phyloP scores from a whole-genome alignment of 768 basidiomycete species.

The Ephemerocybe angulata region DNA sequence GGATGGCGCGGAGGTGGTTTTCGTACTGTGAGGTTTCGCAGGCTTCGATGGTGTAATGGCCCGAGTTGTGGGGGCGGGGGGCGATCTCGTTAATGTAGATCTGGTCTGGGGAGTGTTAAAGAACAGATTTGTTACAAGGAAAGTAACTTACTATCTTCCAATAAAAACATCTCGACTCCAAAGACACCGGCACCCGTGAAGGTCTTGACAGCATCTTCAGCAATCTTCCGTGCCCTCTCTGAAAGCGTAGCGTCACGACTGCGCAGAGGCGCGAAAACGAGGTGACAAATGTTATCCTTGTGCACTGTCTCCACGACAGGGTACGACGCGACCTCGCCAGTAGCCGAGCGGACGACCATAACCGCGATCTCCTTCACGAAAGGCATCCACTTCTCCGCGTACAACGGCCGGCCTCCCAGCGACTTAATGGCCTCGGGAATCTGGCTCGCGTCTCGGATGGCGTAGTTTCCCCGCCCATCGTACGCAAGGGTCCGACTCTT shows the following conservation, averaged over 20 bases:
- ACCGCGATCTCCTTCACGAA: slow-evolving; percentile 91
- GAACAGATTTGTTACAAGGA: background rate
- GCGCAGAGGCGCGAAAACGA: slow-evolving; percentile 87
- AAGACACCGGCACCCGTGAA: slow-evolving; percentile 91
- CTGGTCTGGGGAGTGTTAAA: slow-evolving; percentile 41
- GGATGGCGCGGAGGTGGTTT: slow-evolving; percentile 94
- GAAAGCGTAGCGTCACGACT: slow-evolving; percentile 51
- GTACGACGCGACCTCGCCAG: slow-evolving; percentile 77
- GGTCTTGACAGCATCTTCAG: slow-evolving; percentile 74
- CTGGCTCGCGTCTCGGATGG: slow-evolving; percentile 53
- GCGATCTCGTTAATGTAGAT: slow-evolving; percentile 96
- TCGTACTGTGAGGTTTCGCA: slow-evolving; percentile 96
- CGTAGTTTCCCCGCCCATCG: slow-evolving; percentile 92
- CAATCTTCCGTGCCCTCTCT: slow-evolving; percentile 61
- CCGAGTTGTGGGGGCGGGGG: slow-evolving; percentile 96
- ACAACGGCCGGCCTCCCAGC: slow-evolving; percentile 69
- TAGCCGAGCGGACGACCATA: slow-evolving; percentile 85
- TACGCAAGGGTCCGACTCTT: slow-evolving; percentile 95
- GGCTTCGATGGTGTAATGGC: slow-evolving; percentile 98
- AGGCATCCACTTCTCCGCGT: slow-evolving; percentile 91
- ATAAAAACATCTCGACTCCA: slow-evolving; percentile 97
- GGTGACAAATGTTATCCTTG: slow-evolving; percentile 88
- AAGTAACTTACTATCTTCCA: slow-evolving; percentile 68
- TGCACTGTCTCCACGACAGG: slow-evolving; percentile 95
- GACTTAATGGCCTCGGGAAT: slow-evolving; percentile 46